These are phyloP conservation scores for Kalaharituber pfeilii DNA, from an alignment of 2,329 filamentous ascomycete species.

Conservation along the genomic window DNA sequence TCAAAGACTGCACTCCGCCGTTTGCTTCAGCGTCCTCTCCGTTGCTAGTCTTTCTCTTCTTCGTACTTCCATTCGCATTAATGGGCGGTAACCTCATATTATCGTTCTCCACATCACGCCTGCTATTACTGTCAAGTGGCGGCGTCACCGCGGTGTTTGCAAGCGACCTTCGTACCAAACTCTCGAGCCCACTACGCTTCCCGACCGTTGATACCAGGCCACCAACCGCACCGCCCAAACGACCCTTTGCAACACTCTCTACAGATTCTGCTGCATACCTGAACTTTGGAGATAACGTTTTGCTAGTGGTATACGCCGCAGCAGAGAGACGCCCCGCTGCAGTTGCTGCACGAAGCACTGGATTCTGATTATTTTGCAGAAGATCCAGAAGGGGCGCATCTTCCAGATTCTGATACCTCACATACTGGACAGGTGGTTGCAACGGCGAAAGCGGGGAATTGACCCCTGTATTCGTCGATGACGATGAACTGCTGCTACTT, in stretches of 20 bases:
- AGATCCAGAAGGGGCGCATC: conserved; percentile 55
- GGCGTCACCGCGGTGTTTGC: background rate
- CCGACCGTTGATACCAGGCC: conserved; percentile 56
- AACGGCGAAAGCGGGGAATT: conserved; percentile 26
- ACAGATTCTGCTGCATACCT: conserved; percentile 82
- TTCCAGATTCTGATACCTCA: conserved; percentile 41
- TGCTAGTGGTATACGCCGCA: conserved; percentile 69
- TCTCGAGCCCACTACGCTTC: conserved; percentile 5
- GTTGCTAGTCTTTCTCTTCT: conserved; percentile 14
- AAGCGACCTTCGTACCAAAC: conserved; percentile 10
- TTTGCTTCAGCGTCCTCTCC: conserved; percentile 4
- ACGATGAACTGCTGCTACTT: conserved; percentile 22
- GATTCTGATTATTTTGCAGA: conserved; percentile 49
- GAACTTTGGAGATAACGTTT: conserved; percentile 78
- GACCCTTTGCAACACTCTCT: conserved; percentile 41
- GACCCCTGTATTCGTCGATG: conserved; percentile 23
- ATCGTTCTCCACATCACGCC: background rate
- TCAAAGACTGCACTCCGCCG: background rate
- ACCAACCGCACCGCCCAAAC: conserved; percentile 62
- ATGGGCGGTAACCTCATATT: conserved; percentile 17
- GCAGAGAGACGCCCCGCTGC: conserved; percentile 71
- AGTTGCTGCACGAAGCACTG: conserved; percentile 57
- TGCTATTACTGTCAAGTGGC: background rate
- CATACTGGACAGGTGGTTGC: conserved; percentile 27
- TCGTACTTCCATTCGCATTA: conserved; percentile 2